Evolutionary conservation across 495 filamentous ascomycete species (phyloP).

Genomic region (Rostrohypoxylon terebratum): DNA sequence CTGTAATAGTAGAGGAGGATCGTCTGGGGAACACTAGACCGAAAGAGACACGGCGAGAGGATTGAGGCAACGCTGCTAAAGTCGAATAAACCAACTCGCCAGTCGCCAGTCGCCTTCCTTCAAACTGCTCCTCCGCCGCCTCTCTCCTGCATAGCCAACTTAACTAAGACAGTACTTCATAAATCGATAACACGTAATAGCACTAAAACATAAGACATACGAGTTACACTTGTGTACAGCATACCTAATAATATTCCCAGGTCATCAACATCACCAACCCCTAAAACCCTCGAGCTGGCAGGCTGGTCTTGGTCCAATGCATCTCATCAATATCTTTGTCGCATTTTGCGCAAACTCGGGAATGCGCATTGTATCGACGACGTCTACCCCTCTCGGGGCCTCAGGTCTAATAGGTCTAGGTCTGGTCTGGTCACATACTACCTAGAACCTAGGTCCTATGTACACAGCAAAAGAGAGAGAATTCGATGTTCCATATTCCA

Average conservation of each 20-base stretch:
- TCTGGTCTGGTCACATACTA: too few relatives aligned
- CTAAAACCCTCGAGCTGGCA: background rate
- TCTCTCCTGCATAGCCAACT: slow-evolving; percentile 28
- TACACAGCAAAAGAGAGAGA: slow-evolving; percentile 2
- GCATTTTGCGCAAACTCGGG: background rate
- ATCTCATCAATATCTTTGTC: background rate
- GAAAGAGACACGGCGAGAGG: slow-evolving; percentile 43
- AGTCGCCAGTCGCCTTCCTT: background rate
- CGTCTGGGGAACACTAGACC: slow-evolving; percentile 36
- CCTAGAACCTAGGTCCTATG: background rate
- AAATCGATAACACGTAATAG: slow-evolving; percentile 6
- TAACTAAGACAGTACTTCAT: slow-evolving; percentile 7
- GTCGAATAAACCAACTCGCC: slow-evolving; percentile 28
- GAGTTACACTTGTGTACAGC: background rate
- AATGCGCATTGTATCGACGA: background rate
- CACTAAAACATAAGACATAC: slow-evolving; percentile 6
- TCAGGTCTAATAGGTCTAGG: too few relatives aligned
- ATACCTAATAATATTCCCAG: background rate
- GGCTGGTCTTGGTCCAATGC: background rate
- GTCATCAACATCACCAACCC: background rate
- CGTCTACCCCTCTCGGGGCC: background rate
- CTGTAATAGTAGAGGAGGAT: slow-evolving; percentile 5
- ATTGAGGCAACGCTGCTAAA: slow-evolving; percentile 18
- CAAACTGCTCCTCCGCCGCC: slow-evolving; percentile 22
- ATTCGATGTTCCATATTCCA: slow-evolving; percentile 36